Evolutionary conservation across 768 basidiomycete species (phyloP).

Genomic region (Pisolithus microcarpus): DNA sequence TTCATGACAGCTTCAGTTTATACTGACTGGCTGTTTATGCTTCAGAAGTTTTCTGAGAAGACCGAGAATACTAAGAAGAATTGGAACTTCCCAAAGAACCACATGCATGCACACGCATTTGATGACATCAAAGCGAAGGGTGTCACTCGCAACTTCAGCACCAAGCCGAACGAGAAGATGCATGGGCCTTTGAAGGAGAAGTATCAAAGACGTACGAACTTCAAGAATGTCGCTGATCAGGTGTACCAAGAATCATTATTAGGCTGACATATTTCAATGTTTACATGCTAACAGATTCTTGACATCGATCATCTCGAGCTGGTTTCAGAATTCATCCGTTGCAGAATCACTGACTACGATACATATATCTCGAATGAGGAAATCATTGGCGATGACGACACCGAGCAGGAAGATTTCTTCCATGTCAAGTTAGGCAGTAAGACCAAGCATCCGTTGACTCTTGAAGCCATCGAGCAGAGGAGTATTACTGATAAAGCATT

Average conservation of each 20-base stretch:
- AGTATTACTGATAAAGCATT: background rate
- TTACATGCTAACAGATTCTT: background rate
- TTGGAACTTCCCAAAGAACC: background rate
- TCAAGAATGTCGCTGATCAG: constrained; percentile 28
- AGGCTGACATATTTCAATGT: background rate
- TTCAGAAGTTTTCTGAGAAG: background rate
- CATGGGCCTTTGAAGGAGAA: background rate
- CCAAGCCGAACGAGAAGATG: background rate
- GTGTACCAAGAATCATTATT: constrained; percentile 12
- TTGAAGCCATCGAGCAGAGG: background rate
- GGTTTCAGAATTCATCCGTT: background rate
- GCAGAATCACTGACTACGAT: too few species aligned
- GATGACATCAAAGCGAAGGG: too few species aligned
- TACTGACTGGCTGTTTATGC: background rate
- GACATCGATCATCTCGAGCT: background rate
- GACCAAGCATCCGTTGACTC: background rate
- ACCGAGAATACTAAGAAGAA: background rate
- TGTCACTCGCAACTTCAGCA: constrained; percentile 6
- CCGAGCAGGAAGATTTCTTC: background rate
- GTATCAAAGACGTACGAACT: constrained; percentile 28
- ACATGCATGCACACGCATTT: too few species aligned
- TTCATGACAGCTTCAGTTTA: constrained; percentile 1
- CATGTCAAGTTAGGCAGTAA: background rate
- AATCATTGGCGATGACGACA: too few species aligned
- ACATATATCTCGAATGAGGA: too few species aligned